A percentile compares a stretch with the other conserved stretches of the same genome.
phyloP scores from a whole-genome alignment of 192 early-diverging fungal species.

The Podila minutissima region DNA sequence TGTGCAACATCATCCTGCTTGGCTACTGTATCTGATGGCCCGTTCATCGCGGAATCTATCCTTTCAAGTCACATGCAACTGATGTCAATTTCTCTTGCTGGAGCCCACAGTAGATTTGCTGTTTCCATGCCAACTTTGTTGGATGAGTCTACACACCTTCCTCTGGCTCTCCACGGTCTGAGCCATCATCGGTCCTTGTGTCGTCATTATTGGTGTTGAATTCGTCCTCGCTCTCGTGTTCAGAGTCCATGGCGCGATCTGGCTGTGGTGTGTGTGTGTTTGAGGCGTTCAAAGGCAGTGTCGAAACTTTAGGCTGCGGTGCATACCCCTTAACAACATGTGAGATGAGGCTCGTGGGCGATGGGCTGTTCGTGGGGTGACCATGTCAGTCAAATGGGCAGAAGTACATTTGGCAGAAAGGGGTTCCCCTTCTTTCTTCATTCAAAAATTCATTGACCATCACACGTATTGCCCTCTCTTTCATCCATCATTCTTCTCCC shows the following conservation, averaged over 20 bases:
- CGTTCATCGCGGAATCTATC: not conserved
- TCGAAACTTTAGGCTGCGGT: not conserved
- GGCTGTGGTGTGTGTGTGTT: slow-evolving; percentile 21
- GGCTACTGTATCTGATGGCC: not conserved
- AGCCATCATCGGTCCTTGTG: slow-evolving; percentile 37
- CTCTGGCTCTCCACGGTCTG: slow-evolving; percentile 32
- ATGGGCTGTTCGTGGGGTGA: too few species aligned
- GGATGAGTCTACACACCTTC: slow-evolving; percentile 17
- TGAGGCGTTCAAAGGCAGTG: not conserved
- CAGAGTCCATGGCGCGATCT: slow-evolving; percentile 37
- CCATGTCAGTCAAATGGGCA: too few species aligned
- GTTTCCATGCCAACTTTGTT: too few species aligned
- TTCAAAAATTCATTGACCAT: slow-evolving; percentile 12
- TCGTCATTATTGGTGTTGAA: slow-evolving; percentile 35
- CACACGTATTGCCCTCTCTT: slow-evolving; percentile 1
- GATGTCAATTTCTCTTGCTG: too few species aligned
- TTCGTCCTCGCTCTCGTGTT: slow-evolving; percentile 54
- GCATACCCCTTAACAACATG: too few species aligned
- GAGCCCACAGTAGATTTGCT: not conserved
- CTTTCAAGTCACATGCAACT: not conserved
- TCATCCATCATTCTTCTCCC: slow-evolving; percentile 42
- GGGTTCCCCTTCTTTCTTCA: too few species aligned
- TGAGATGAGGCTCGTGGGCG: not conserved
- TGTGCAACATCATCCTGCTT: slow-evolving; percentile 9
- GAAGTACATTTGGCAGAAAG: too few species aligned